Evolutionary conservation across 2,329 filamentous ascomycete genomes (phyloP).

Genomic region (Hypoxylon sp.): DNA sequence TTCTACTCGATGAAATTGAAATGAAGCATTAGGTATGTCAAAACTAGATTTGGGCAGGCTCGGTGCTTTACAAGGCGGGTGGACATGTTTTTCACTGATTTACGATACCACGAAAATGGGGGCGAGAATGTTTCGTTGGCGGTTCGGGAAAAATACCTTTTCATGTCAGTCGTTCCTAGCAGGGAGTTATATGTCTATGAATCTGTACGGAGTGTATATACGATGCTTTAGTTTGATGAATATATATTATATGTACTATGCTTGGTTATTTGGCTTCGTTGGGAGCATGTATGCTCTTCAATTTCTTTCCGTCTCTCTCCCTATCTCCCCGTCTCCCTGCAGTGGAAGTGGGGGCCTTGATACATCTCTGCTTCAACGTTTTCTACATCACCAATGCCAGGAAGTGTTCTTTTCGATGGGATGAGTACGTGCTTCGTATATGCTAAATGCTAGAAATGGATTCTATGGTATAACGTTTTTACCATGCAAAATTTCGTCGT

Average conservation of each 20-base stretch:
- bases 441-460: background rate
- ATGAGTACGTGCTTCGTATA: too few species aligned
- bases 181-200: slow-evolving; percentile 23
- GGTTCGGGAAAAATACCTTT: slow-evolving; percentile 26
- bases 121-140: slow-evolving; percentile 15
- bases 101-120: slow-evolving; percentile 38
- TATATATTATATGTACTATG: slow-evolving; percentile 24
- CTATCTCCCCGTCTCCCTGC: too few species aligned
- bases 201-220: slow-evolving; percentile 24
- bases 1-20: slow-evolving; percentile 16
- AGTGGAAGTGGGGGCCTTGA: too few species aligned
- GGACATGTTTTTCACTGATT: slow-evolving; percentile 20
- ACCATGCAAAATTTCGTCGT: too few species aligned
- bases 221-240: slow-evolving; percentile 23
- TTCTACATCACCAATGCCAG: too few species aligned
- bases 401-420: too few species aligned
- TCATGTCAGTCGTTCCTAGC: slow-evolving; percentile 9
- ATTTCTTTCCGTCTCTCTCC: too few species aligned
- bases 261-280: background rate
- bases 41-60: slow-evolving; percentile 39
- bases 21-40: slow-evolving; percentile 22
- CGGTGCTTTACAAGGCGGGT: slow-evolving; percentile 24
- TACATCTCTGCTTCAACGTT: too few species aligned
- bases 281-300: background rate
- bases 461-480: background rate